These are phyloP conservation scores for Rhexocercosporidium sp. DNA, from an alignment of 2,329 filamentous ascomycete genomes.

Conservation along the genomic window DNA sequence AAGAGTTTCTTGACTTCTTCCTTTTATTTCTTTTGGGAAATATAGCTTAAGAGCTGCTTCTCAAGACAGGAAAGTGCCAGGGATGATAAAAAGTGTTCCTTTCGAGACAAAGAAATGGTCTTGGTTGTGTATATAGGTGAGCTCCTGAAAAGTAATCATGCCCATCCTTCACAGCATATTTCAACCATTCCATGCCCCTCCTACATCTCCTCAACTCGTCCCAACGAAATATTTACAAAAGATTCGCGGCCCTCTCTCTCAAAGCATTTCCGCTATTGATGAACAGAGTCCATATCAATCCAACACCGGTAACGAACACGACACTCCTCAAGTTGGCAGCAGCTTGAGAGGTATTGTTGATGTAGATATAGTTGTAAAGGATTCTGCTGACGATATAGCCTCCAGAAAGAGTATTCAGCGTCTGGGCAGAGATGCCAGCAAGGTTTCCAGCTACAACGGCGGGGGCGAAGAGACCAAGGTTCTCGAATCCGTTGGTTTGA, in stretches of 20 bases:
- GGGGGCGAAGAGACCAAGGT: constrained; percentile 46
- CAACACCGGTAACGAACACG: constrained; percentile 29
- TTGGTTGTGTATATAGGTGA: too few relatives aligned
- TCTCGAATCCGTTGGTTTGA: constrained; percentile 46
- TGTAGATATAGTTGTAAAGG: constrained; percentile 34
- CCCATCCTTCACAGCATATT: background rate
- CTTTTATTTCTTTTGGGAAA: too few relatives aligned
- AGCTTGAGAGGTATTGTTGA: constrained; percentile 27
- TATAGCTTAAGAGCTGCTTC: too few relatives aligned
- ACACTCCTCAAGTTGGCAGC: constrained; percentile 24
- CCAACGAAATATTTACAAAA: background rate
- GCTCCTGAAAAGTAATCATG: background rate
- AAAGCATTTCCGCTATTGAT: constrained; percentile 34
- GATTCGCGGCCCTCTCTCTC: constrained; percentile 20
- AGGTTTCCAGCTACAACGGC: constrained; percentile 47
- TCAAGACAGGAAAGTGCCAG: too few relatives aligned
- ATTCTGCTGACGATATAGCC: constrained; percentile 32
- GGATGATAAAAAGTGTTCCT: too few relatives aligned
- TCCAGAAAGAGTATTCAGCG: constrained; percentile 29
- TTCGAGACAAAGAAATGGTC: too few relatives aligned
- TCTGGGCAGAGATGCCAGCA: constrained; percentile 37
- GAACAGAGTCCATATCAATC: constrained; percentile 31
- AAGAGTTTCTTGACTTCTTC: too few relatives aligned
- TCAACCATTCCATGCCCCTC: background rate
- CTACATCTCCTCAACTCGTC: background rate